Base-by-base conservation (phyloP, 805 yeast species). In the Ogataea wickerhamii region DNA sequence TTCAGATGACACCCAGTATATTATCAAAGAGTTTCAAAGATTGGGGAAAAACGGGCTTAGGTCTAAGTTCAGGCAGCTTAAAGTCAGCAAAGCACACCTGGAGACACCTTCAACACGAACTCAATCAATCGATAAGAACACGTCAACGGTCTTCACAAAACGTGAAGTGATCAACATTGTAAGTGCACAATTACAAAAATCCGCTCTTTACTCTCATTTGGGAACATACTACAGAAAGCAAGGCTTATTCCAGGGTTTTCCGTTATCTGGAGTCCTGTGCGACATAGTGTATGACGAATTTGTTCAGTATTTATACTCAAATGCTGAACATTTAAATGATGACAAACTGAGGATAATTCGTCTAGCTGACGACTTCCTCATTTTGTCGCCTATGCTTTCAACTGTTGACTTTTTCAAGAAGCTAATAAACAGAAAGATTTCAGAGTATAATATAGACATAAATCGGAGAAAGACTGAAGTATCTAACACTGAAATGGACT, bases 161-260 rank as follows among this genome's bases (percentile, higher is more conserved):
- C 43, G 57, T 1, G 75, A 78, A 18, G 58, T 84, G 0, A 7
- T 76, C 2, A 57, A 61, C 0, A 55, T 76, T 8, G 63, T 81
- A 0, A 56, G 62, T 14, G 56, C 61, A n/a, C 88, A 85, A 40
- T 56, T 87, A 11, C 60, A 61, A n/a, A 61, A 69, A 10, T 70
- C 85, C 0, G 62, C 70, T 0, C 60, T 81, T 0, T 58, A 58
- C 19, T 56, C 73, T 2, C 63, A 64, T 4, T 51, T 58, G 1
- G 44, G 49, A 6, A 58, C 65, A 3, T 74, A 67, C 51, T 52
- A 56, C n/a, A 64, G 95, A 41, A 74, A 63, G 29, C 58, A 64
- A 7, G 98, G 98, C 0, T 68, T 91, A 0, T 88, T 82, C 37
- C 98, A 89, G 62, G 98, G 98, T 0, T 75, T 87, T 6, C 78